Percentiles rank a stretch among this genome's conserved stretches.
These are phyloP conservation scores for Neoboletus subvelutipes DNA, from an alignment of 768 basidiomycete genomes.

Conservation along the genomic window DNA sequence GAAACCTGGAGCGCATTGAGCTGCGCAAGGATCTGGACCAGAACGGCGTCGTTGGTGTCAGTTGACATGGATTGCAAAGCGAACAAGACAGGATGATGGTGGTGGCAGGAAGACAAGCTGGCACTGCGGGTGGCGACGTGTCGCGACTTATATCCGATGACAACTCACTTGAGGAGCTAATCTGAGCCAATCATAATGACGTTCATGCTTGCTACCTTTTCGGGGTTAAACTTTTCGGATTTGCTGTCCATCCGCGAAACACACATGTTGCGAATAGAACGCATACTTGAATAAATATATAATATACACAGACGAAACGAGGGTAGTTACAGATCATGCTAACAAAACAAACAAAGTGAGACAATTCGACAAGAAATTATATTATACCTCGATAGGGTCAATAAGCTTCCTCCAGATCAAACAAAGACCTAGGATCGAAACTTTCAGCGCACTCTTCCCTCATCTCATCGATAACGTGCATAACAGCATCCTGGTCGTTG, in stretches of 20 bases:
- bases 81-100: conserved; percentile 11
- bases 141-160: conserved; percentile 7
- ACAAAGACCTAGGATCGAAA: conserved; percentile 20
- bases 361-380: background rate
- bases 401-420: conserved; percentile 9
- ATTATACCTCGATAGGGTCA: background rate
- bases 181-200: background rate
- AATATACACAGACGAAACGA: background rate
- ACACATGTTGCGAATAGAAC: background rate
- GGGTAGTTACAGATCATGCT: background rate
- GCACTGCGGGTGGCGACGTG: background rate
- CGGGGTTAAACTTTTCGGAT: background rate
- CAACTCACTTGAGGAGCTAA: background rate
- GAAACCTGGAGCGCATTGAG: conserved; percentile 69
- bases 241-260: no score
- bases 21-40: conserved; percentile 72
- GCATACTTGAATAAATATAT: background rate
- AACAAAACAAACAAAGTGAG: conserved; percentile 4
- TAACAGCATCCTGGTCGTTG: conserved; percentile 7
- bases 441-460: conserved; percentile 15
- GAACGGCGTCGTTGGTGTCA: conserved; percentile 46
- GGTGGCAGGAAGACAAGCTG: conserved; percentile 12
- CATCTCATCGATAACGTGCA: conserved; percentile 21
- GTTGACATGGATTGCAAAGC: conserved; percentile 27
- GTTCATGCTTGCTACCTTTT: conserved; percentile 2